Conservation (phyloP, 148 eudicot genomes). For the Camellia japonica region DNA sequence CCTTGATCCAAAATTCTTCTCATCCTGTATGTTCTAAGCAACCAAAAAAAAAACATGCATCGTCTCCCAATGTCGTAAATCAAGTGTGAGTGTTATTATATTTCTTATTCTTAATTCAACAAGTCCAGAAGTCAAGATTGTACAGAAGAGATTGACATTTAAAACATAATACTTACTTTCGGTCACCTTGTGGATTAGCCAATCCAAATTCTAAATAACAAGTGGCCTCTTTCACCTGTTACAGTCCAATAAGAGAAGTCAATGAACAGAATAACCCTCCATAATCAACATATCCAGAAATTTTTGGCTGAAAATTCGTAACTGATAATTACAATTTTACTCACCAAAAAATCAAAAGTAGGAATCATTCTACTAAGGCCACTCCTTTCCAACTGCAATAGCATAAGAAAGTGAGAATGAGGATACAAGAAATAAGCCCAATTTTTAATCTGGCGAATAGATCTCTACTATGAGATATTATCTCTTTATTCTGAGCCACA, state of each 20-base stretch:
- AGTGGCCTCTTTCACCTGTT: conserved; percentile 77
- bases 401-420: not conserved
- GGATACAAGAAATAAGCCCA: not conserved
- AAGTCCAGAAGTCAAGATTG: not conserved
- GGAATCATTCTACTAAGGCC: conserved; percentile 47
- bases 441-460: not conserved
- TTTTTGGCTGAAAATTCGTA: not conserved
- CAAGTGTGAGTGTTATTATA: not conserved
- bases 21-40: not conserved
- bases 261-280: not conserved
- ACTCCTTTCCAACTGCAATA: conserved; percentile 70
- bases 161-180: conserved; percentile 45
- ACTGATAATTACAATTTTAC: conserved; percentile 17
- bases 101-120: not conserved
- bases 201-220: conserved; percentile 46
- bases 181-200: conserved; percentile 38
- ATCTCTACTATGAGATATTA: not conserved
- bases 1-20: not conserved
- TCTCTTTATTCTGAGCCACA: not conserved
- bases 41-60: not conserved
- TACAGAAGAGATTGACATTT: not conserved
- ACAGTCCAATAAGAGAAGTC: conserved; percentile 9
- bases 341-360: conserved; percentile 54
- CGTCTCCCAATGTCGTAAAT: not conserved
- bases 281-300: not conserved